These are phyloP conservation scores for Euphorbia celastroides DNA, from an alignment of 441 rosid species.

Conservation along the genomic window DNA sequence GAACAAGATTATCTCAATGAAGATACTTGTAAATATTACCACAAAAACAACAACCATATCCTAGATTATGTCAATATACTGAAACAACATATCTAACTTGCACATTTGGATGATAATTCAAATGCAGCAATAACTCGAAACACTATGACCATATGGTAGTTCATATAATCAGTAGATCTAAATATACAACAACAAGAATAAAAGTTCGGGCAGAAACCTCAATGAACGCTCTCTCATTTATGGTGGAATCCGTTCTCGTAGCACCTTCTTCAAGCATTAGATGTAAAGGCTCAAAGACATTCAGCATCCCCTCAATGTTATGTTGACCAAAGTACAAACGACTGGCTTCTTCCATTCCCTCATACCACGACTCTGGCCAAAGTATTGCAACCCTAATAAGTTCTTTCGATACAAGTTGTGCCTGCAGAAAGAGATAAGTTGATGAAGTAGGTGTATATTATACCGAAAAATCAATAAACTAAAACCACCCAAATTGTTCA, in stretches of 20 bases:
- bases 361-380: slow-evolving; percentile 99
- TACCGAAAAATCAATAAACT: slow-evolving; percentile 2
- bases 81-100: slow-evolving; percentile 1
- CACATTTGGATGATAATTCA: neutral
- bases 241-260: slow-evolving; percentile 61
- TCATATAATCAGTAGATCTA: neutral
- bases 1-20: too few relatives aligned
- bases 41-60: too few relatives aligned
- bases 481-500: slow-evolving; percentile 14
- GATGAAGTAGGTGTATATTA: slow-evolving; percentile 18
- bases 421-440: slow-evolving; percentile 39
- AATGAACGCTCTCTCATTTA: slow-evolving; percentile 92
- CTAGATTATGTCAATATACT: neutral
- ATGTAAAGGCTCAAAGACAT: slow-evolving; percentile 94
- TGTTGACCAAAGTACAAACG: slow-evolving; percentile 98
- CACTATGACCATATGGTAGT: neutral
- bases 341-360: slow-evolving; percentile 98
- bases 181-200: neutral
- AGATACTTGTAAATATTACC: too few relatives aligned
- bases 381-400: slow-evolving; percentile 97
- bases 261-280: slow-evolving; percentile 94
- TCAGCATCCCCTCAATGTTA: slow-evolving; percentile 97
- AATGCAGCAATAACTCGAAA: slow-evolving; percentile 8
- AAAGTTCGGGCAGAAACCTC: slow-evolving; percentile 49
- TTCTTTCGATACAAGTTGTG: slow-evolving; percentile 91